These are phyloP conservation scores for Aspergillus novofumigatus DNA, from an alignment of 2,329 filamentous ascomycete species.

Conservation along the genomic window DNA sequence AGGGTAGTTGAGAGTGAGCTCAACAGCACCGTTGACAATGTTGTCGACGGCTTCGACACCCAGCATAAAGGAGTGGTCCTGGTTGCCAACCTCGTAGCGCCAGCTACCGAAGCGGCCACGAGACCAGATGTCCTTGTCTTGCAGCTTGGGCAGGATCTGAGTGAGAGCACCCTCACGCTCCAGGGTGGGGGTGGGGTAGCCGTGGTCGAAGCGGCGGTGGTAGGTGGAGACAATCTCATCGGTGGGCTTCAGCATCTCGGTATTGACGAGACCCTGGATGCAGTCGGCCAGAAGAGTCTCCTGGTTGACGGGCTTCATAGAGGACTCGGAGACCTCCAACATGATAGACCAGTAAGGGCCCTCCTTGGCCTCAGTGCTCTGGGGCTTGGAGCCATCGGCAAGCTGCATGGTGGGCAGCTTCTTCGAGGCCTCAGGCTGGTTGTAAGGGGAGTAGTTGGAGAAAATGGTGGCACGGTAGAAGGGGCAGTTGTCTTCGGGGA, in stretches of 20 bases:
- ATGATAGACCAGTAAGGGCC: slow-evolving; percentile 99
- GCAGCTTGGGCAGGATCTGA: slow-evolving; percentile 86
- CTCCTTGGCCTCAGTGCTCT: slow-evolving; percentile 67
- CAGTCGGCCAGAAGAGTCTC: slow-evolving; percentile 81
- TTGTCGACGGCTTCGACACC: slow-evolving; percentile 90
- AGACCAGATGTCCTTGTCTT: slow-evolving; percentile 87
- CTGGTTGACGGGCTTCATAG: slow-evolving; percentile 88
- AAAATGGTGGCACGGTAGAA: slow-evolving; percentile 99
- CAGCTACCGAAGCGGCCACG: slow-evolving; percentile 97
- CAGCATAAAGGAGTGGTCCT: slow-evolving; percentile 97
- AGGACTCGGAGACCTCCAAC: slow-evolving; percentile 95
- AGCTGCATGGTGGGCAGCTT: slow-evolving; percentile 85
- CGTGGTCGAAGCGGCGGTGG: slow-evolving; percentile 96
- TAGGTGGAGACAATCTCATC: slow-evolving; percentile 98
- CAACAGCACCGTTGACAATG: slow-evolving; percentile 82
- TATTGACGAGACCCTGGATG: slow-evolving; percentile 96
- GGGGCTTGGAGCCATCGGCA: slow-evolving; percentile 77
- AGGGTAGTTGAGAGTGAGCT: slow-evolving; percentile 93
- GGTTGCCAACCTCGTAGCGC: slow-evolving; percentile 96
- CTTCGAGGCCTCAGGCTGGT: slow-evolving; percentile 77
- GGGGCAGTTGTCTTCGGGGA: slow-evolving; percentile 96
- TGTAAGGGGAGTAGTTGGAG: slow-evolving; percentile 99
- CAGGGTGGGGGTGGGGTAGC: slow-evolving; percentile 90
- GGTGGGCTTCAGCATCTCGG: slow-evolving; percentile 83
- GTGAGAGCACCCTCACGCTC: slow-evolving; percentile 94